These are phyloP conservation scores for Yarrowia galli DNA, from an alignment of 1,139 yeast species.

Conservation along the genomic window DNA sequence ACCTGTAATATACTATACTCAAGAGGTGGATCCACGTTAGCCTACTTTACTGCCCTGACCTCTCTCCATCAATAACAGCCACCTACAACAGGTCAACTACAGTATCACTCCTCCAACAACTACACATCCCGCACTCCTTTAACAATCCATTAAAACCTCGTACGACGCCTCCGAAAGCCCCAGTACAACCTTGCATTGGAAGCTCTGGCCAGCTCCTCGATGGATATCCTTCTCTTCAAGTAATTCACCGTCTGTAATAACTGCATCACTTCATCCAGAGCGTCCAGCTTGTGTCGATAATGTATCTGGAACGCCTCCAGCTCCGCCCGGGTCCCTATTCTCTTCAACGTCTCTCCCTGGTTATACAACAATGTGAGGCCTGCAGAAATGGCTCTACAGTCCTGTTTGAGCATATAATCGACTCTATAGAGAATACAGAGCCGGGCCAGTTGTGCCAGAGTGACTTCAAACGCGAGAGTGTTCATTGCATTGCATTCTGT, in stretches of 20 bases:
- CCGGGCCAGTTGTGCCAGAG: slow-evolving; percentile 5
- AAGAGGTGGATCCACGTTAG: too few species aligned
- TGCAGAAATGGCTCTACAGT: slow-evolving; percentile 17
- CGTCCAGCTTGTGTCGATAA: neutral
- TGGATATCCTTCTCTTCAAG: neutral
- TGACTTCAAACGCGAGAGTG: slow-evolving; percentile 3
- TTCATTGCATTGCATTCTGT: too few species aligned
- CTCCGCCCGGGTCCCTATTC: neutral
- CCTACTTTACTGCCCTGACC: too few species aligned
- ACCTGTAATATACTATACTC: too few species aligned
- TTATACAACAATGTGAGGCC: slow-evolving; percentile 1
- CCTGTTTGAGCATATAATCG: slow-evolving; percentile 18
- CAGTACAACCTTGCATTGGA: neutral
- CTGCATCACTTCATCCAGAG: slow-evolving; percentile 17
- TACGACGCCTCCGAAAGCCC: neutral
- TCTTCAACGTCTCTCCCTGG: neutral
- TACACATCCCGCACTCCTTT: too few species aligned
- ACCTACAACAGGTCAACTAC: too few species aligned
- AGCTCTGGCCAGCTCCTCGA: neutral
- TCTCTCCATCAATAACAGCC: too few species aligned
- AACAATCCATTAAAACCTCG: neutral
- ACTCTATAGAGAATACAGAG: slow-evolving; percentile 15
- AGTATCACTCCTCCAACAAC: too few species aligned
- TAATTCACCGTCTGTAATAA: neutral
- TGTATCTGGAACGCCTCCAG: slow-evolving; percentile 1